Evolutionary conservation across 306 rosid genomes (phyloP), one percentile per base, ranked within the genome.

Genomic region (Vigna angularis): DNA sequence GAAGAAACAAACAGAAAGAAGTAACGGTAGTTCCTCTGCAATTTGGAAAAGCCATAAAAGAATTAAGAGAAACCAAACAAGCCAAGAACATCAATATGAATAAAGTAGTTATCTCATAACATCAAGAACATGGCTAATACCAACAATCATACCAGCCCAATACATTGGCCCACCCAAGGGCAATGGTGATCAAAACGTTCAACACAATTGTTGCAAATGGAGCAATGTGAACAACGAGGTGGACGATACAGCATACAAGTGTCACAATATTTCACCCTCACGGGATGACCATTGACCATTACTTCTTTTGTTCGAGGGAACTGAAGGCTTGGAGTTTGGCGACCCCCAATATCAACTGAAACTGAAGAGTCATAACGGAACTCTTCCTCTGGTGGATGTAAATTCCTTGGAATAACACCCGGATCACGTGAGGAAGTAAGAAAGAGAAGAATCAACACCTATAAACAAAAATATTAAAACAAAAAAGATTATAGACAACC

Each of bases 151-250:
- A 94, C 98, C 96, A 86, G 87, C 73, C 98, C 98, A 88, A 94
- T 92, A 83, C 98, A 94, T 82, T 94, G 98, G 59, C 98, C 98
- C 74, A 94, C 98, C 98, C 98, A 94, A 83, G 98, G 98, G 87
- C 98, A 94, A 67, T 94, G 98, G 68, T 94, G 98, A 83, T 94
- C 98, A 81, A 94, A 94, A 66, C 93, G 98, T 80, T 94, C 96
- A 81, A 94, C 97, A 78, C 98, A 94, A 70, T 94, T 94, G 85
- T 92, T 92, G 87, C 98, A 94, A 76, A 92, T 92, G 77, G 98
- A 92, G 87, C 98, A 94, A 86, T 94, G 98, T 1, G 98, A 94
- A 86, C 98, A 94, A 70, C 97, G 97, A 24, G 97, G 98, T 70
- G 98, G 98, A n/a, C 98, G 96, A 83, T 94, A 94, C 36, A 94